A percentile compares a stretch with the other conserved stretches of the same genome.
Evolutionary conservation across 208 protist species (phyloP).

Genomic region (Crithidia bombi): DNA sequence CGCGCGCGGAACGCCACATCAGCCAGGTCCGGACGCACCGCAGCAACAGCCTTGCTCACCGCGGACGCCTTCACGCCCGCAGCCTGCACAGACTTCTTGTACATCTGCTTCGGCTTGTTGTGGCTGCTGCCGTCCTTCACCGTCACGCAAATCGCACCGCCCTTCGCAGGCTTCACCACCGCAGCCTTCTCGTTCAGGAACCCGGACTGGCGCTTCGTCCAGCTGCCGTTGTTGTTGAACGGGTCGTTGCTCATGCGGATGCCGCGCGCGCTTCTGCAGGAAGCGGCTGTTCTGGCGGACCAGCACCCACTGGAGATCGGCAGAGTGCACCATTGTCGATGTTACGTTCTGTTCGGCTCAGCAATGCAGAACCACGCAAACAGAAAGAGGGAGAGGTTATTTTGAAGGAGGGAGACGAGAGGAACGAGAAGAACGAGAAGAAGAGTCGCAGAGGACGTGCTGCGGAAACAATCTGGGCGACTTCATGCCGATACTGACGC

Average conservation of each 20-base stretch:
- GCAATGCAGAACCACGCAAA: not conserved
- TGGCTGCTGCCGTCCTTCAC: slow-evolving; percentile 69
- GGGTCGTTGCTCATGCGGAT: slow-evolving; percentile 85
- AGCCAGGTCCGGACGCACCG: slow-evolving; percentile 82
- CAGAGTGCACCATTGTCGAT: slow-evolving; percentile 77
- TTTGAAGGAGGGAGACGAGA: not conserved
- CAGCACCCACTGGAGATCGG: slow-evolving; percentile 86
- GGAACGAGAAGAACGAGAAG: slow-evolving; percentile 13
- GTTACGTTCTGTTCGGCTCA: slow-evolving; percentile 9
- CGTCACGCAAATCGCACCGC: slow-evolving; percentile 66
- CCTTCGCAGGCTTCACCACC: slow-evolving; percentile 76
- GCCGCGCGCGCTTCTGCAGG: slow-evolving; percentile 83
- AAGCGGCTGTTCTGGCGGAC: slow-evolving; percentile 87
- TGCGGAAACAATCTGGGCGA: not conserved
- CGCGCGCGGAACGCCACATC: slow-evolving; percentile 82
- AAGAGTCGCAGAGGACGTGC: not conserved
- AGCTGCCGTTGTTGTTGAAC: slow-evolving; percentile 91
- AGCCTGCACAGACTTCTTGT: slow-evolving; percentile 67
- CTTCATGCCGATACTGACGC: too few species aligned
- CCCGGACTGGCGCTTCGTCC: slow-evolving; percentile 86
- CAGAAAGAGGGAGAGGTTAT: not conserved
- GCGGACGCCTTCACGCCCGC: slow-evolving; percentile 77
- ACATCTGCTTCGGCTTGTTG: slow-evolving; percentile 86
- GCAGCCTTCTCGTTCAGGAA: slow-evolving; percentile 76
- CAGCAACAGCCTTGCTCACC: slow-evolving; percentile 71